Evolutionary conservation across 2,329 filamentous ascomycete species (phyloP).

Genomic region (Hymenoscyphus fructigenus): DNA sequence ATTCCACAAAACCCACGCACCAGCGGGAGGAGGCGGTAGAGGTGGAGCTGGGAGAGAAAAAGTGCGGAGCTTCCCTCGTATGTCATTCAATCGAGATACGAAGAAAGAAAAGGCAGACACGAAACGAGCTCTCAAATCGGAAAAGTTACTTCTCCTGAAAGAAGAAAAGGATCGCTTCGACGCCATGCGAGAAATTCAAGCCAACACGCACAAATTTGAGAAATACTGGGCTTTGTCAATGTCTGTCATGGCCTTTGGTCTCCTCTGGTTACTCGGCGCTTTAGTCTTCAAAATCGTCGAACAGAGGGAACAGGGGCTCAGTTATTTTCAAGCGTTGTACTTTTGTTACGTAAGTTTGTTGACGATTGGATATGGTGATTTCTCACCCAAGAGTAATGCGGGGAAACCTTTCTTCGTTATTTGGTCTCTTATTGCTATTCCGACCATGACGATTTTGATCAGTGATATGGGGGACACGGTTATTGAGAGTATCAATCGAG

Average conservation of each 20-base stretch:
- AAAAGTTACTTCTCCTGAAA: conserved; percentile 53
- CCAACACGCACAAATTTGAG: conserved; percentile 57
- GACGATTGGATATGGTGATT: conserved; percentile 69
- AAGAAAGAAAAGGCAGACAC: conserved; percentile 15
- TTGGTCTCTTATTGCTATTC: conserved; percentile 67
- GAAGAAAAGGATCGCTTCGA: conserved; percentile 61
- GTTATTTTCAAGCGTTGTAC: conserved; percentile 66
- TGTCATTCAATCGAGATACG: conserved; percentile 29
- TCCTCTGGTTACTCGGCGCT: conserved; percentile 66
- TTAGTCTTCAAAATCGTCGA: conserved; percentile 64
- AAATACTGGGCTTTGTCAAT: conserved; percentile 59
- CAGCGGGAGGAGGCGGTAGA: conserved; percentile 27
- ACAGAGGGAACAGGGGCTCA: conserved; percentile 48
- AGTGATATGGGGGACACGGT: conserved; percentile 65
- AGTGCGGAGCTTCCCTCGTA: conserved; percentile 8
- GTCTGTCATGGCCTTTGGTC: conserved; percentile 57
- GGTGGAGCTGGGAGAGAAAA: conserved; percentile 28
- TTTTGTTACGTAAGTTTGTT: conserved; percentile 68
- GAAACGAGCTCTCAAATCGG: conserved; percentile 24
- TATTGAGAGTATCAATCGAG: conserved; percentile 61
- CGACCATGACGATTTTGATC: conserved; percentile 68
- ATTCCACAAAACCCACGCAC: conserved; percentile 34
- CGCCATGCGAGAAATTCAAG: conserved; percentile 62
- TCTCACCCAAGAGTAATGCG: conserved; percentile 61
- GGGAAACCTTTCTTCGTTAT: conserved; percentile 70